Conservation (phyloP, 2,329 filamentous ascomycete species). For the Cercospora janseana region DNA sequence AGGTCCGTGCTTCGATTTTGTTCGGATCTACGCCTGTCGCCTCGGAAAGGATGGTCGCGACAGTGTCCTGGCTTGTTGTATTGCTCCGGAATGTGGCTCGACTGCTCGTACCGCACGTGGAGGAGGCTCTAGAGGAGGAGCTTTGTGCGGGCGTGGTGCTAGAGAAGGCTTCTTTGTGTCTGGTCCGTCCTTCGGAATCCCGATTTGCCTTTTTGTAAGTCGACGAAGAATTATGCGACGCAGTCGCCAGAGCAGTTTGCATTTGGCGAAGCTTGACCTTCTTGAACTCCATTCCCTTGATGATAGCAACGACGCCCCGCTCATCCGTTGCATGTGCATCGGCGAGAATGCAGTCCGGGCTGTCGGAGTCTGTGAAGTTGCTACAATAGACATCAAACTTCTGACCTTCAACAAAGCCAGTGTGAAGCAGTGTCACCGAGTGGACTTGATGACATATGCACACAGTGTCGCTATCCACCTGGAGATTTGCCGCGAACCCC, state of each 20-base stretch:
- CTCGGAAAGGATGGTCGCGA: conserved; percentile 12
- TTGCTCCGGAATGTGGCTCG: conserved; percentile 4
- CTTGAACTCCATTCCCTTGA: conserved; percentile 23
- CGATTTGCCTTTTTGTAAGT: neutral
- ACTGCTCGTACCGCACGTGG: neutral
- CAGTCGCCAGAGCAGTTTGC: conserved; percentile 10
- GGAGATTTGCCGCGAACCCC: conserved; percentile 21
- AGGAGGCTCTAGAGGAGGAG: neutral
- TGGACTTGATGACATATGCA: conserved; percentile 17
- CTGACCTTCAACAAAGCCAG: neutral
- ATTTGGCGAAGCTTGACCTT: conserved; percentile 16
- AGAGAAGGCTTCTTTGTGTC: neutral
- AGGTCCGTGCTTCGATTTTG: conserved; percentile 14
- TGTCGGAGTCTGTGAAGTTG: conserved; percentile 7
- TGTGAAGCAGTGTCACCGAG: conserved; percentile 13
- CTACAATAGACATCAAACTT: conserved; percentile 15
- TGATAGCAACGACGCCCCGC: conserved; percentile 16
- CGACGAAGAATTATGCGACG: neutral
- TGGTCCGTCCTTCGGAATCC: neutral
- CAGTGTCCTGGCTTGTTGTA: neutral
- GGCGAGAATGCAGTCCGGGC: conserved; percentile 12
- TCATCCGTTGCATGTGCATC: conserved; percentile 20
- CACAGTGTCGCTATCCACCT: conserved; percentile 17
- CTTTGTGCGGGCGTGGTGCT: neutral
- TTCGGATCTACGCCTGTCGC: conserved; percentile 16